Evolutionary conservation across 2,329 filamentous ascomycete genomes (phyloP).

Genomic region (Torrubiella hemipterigena): DNA sequence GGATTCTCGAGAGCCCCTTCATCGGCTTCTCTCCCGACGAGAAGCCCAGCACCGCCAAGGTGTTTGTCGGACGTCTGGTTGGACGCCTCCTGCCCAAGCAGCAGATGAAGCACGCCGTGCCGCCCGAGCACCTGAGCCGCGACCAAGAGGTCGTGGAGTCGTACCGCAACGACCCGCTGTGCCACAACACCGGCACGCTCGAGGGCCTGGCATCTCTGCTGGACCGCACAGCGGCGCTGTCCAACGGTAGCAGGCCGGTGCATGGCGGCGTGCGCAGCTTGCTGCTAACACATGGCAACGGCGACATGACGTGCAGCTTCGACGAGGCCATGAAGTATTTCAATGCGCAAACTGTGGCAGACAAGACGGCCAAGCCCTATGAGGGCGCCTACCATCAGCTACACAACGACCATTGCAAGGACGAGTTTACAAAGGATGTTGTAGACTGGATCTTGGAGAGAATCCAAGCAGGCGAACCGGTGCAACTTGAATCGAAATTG

Average conservation of each 20-base stretch:
- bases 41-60: constrained; percentile 50
- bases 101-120: constrained; percentile 56
- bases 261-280: constrained; percentile 47
- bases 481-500: too few relatives aligned
- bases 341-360: constrained; percentile 43
- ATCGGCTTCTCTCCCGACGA: constrained; percentile 57
- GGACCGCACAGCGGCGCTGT: constrained; percentile 55
- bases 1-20: constrained; percentile 68
- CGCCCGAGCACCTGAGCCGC: constrained; percentile 51
- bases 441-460: constrained; percentile 52
- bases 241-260: constrained; percentile 40
- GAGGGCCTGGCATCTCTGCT: constrained; percentile 67
- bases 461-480: too few relatives aligned
- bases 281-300: constrained; percentile 67
- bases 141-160: constrained; percentile 51
- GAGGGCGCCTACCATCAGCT: constrained; percentile 70
- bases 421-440: constrained; percentile 46
- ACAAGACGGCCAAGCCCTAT: constrained; percentile 62
- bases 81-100: constrained; percentile 53
- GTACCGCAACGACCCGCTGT: constrained; percentile 54
- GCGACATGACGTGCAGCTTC: constrained; percentile 57
- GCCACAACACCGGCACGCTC: constrained; percentile 78
- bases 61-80: constrained; percentile 55
- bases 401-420: constrained; percentile 45
- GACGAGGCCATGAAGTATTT: constrained; percentile 53